These are phyloP conservation scores for Verticillium albo-atrum DNA, from an alignment of 2,329 filamentous ascomycete species.

Conservation along the genomic window DNA sequence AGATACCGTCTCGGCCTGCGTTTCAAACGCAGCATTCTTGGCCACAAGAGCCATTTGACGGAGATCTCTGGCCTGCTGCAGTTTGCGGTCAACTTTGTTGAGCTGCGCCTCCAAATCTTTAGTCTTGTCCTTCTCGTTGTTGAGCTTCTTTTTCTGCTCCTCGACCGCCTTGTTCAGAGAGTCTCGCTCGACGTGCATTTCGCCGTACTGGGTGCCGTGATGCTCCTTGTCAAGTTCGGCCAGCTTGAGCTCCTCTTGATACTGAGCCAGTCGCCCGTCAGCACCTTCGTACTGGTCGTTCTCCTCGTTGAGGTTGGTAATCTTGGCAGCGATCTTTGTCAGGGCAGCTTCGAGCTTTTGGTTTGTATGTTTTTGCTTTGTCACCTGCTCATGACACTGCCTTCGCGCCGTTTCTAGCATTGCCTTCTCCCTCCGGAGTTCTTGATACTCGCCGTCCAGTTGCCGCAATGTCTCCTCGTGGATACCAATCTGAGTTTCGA, in stretches of 20 bases:
- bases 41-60: constrained; percentile 50
- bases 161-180: constrained; percentile 41
- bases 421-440: constrained; percentile 44
- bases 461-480: constrained; percentile 46
- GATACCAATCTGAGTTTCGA: constrained; percentile 58
- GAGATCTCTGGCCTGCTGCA: constrained; percentile 40
- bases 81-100: constrained; percentile 52
- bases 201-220: constrained; percentile 51
- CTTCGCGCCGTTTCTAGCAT: constrained; percentile 43
- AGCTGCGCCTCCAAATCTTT: constrained; percentile 26
- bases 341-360: constrained; percentile 44
- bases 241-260: constrained; percentile 55
- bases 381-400: constrained; percentile 39
- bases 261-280: constrained; percentile 58
- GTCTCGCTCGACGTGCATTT: constrained; percentile 42
- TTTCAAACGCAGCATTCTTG: constrained; percentile 58
- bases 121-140: constrained; percentile 29
- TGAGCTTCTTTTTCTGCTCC: constrained; percentile 30
- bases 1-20: constrained; percentile 41
- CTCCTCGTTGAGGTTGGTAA: constrained; percentile 49
- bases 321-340: constrained; percentile 57
- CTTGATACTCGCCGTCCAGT: constrained; percentile 49
- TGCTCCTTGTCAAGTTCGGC: constrained; percentile 37
- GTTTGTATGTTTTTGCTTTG: constrained; percentile 34
- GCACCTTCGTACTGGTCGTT: constrained; percentile 64